Evolutionary conservation across 1,284 basidiomycete species (phyloP), one percentile per base, ranked within the genome.

Genomic region (Caloboletus firmus): DNA sequence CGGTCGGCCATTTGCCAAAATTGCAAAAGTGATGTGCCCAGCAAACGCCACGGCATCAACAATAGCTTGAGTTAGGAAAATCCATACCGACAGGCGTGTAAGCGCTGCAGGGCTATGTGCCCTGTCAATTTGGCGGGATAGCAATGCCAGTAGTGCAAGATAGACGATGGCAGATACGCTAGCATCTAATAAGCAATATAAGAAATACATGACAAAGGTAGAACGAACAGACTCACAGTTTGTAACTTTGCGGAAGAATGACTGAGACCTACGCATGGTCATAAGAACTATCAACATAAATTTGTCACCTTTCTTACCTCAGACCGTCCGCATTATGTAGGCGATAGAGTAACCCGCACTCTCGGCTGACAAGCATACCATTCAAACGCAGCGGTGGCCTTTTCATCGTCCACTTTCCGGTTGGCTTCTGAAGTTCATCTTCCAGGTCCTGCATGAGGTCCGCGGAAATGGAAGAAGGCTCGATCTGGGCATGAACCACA

Each of bases 31-130:
- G 46, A 93, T 83, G 63, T 95, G 91, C 59, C 87, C 87, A 24
- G 89, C 87, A 65, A 94, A 94, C 1, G 89, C 84, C 45, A 93
- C 84, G 0, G 87, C 82, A 65, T 95, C 93, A 13, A 90, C 80
- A 3, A 87, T 80, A 10, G 86, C 81, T 69, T 93, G 90, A 13
- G 84, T 75, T 26, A 92, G 75, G 65, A 95, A 91, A 0, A 86
- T 82, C 85, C 90, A 93, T 4, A 89, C 76, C 4, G 91, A 93
- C 18, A 93, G 79, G 37, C 89, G 83, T 13, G 87, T 83, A 22
- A 94, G 77, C 3, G 85, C 85, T 1, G 87, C 84, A 1, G 91
- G 89, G 4, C 88, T 92, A n/a, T 87, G 82, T 60, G 87, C 89
- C 28, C 74, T 75, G 54, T 86, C 81, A 63, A 85, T 84, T 71